Base-by-base conservation (phyloP, 2,329 filamentous ascomycete genomes). In the Cladorrhinum sp. region DNA sequence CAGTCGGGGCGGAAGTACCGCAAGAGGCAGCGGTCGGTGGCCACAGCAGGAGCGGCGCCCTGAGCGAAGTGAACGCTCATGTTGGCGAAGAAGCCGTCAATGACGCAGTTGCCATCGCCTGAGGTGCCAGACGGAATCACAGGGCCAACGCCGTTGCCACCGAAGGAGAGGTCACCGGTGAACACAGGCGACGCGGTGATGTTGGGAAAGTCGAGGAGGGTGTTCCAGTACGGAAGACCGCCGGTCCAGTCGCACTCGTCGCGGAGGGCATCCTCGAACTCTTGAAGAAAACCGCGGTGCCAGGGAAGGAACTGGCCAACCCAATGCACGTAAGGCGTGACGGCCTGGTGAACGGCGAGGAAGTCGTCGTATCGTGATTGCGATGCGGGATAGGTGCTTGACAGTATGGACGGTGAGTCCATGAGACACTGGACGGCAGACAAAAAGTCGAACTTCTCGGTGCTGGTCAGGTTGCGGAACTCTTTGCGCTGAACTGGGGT, bases 281-380 rank as follows among this genome's bases (percentile, higher is more conserved):
- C 64, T 7, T 66, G 65, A 57, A 74, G 56, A 60, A 69, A 73
- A 53, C 69, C 71, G 16, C 73, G 68, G 49, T 75, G 72, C 65
- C 71, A 75, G 1, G 72, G 71, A 2, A 74, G 64, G 60, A 75
- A 74, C 39, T 68, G 65, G 20, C 69, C 69, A 60, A n/a, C 30
- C 28, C 30, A 55, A 28, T 55, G 52, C 5, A 55, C 30, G 8
- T 24, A 23, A 14, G 30, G 28, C 6, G 52, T 55, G n/a, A 3
- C 2, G 9, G 8, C 28, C 16, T 39, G 28, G 30, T 55, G 52
- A 16, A 55, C 20, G n/a, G 23, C 18, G 8, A 55, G 8, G 30
- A 55, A 55, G 26, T 55, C 52, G n/a, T 30, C 33, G 14, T 36
- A 55, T 23, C 52, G 52, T 20, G n/a, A 21, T 24, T 30, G 33